Base-by-base conservation (phyloP, 164 flowering plant species). In the Piper longum region DNA sequence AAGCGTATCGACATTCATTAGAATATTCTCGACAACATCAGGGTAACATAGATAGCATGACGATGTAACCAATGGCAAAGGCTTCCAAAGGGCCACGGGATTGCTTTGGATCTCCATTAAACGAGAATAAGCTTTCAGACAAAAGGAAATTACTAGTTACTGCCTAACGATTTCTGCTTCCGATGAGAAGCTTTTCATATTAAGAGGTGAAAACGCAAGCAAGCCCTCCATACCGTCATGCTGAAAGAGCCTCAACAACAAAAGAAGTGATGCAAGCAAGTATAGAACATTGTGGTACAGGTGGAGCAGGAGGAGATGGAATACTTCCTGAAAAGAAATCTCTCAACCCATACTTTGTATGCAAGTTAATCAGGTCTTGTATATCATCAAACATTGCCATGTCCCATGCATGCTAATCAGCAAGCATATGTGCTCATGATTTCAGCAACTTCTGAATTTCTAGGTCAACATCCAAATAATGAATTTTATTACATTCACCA, bases 401-500 rank as follows among this genome's bases (percentile, higher is more conserved):
- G 43, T 67, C 70, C 96, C 92, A 86, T 51, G 82, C 83, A 74
- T 88, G 83, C 92, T 90, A 89, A 40, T 85, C 84, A 14, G 90
- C 83, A 73, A 89, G 79, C 63, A 85, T 62, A 54, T 75, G 75
- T 69, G 86, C 78, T 92, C 96, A 89, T 70, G 78, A 78, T 59
- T 66, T 56, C 36, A 89, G 67, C 61, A 89, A 62, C 39, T 86
- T 87, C 2, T 77, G 65, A 42, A 89, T 61, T 76, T 74, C 81
- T 60, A 85, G 74, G 57, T 85, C 86, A 61, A 41, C 54, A 66
- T 79, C 68, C 66, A 69, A 40, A 76, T 69, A 64, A 81, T 72
- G 67, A 79, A 79, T 65, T 66, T 74, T 75, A 83, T 68, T 57
- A 86, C 73, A 57, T 71, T 78, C 63, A 70, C 65, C 36, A 89